Evolutionary conservation across 2,329 filamentous ascomycete genomes (phyloP), one percentile per base, ranked within the genome.

Genomic region (Fusarium secorum): DNA sequence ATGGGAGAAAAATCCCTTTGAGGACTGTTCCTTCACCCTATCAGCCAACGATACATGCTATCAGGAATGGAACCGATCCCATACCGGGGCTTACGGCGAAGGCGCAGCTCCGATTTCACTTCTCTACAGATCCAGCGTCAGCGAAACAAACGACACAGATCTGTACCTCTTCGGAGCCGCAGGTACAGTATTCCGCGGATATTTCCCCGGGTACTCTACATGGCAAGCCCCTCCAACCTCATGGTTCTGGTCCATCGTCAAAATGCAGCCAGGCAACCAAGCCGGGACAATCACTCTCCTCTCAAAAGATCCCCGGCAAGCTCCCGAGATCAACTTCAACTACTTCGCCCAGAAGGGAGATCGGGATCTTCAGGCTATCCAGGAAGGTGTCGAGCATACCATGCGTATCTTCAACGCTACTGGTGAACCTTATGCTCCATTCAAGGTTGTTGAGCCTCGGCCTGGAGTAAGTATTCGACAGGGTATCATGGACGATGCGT

Each of bases 241-340:
- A 0, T 74, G 59, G 61, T 73, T 71, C 44, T 73, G 62, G 64
- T 69, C 70, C 1, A 51, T 74, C 0, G 62, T 93, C 65, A 90
- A 91, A 78, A 85, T 86, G 4, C 89, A 91, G 75, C 85, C 89
- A 0, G 86, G 87, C 42, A 92, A 93, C 58, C 80, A 76, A 3
- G 86, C 85, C 10, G 91, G 91, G 17, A 86, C 84, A 1, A 89
- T 94, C 8, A 85, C 78, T 1, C 85, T 93, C 10, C 83, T 82
- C 14, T 89, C 87, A 0, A 79, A 85, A 0, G 86, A 93, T 73
- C 90, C 91, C 0, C 85, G 87, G 4, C 89, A 92, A 61, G 82
- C 84, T 0, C 91, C 91, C 0, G 78, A 86, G 11, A 91, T 93
- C 70, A 81, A 83, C 57, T 91, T 90, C 81, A 87, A 89, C 77